Conservation (phyloP, 176 grass and related monocot species). For the Cenchrus purpureus region DNA sequence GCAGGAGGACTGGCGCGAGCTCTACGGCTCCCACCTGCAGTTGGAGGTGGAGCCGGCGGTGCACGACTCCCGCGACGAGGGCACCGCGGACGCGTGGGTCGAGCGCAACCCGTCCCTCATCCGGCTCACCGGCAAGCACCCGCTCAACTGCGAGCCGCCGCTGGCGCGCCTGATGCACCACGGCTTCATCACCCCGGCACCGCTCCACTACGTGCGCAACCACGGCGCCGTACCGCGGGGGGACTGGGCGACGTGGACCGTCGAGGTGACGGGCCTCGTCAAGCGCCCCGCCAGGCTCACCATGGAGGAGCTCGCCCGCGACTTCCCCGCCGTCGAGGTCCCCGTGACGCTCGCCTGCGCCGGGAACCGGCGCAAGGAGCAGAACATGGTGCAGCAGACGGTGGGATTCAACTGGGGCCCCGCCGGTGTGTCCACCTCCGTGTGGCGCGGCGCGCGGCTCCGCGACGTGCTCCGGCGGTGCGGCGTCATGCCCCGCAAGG, state of each 20-base stretch:
- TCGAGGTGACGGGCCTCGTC: slow-evolving; percentile 79
- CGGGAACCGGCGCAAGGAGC: slow-evolving; percentile 93
- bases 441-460: slow-evolving; percentile 79
- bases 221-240: slow-evolving; percentile 69
- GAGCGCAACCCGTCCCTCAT: slow-evolving; percentile 75
- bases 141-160: slow-evolving; percentile 88
- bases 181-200: slow-evolving; percentile 88
- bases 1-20: slow-evolving; percentile 48
- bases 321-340: slow-evolving; percentile 59
- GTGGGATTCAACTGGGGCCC: slow-evolving; percentile 95
- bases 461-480: slow-evolving; percentile 73
- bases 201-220: slow-evolving; percentile 94
- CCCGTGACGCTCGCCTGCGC: slow-evolving; percentile 80
- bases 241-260: slow-evolving; percentile 63
- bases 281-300: slow-evolving; percentile 48
- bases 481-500: slow-evolving; percentile 56
- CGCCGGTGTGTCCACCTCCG: slow-evolving; percentile 67
- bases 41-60: slow-evolving; percentile 71
- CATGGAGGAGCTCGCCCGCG: slow-evolving; percentile 65
- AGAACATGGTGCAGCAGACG: slow-evolving; percentile 88
- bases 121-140: slow-evolving; percentile 91
- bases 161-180: slow-evolving; percentile 83
- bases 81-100: slow-evolving; percentile 76
- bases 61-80: slow-evolving; percentile 72
- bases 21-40: slow-evolving; percentile 49